Base-by-base conservation (phyloP, 2,329 filamentous ascomycete species). In the Colletotrichum limetticola region DNA sequence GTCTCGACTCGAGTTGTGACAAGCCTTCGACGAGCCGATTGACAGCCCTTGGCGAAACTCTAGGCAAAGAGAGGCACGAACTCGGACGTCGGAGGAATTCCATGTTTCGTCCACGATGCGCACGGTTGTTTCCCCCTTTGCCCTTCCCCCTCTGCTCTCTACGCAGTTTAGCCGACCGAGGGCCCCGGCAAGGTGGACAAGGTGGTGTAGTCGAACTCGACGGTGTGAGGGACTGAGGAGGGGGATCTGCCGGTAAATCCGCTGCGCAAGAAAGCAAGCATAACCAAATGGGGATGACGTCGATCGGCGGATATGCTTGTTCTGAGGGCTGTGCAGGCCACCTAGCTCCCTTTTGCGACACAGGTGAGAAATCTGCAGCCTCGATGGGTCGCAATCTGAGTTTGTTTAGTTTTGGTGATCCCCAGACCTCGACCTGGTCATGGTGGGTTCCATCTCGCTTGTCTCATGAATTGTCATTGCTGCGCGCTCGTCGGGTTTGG, bases 31-130 rank as follows among this genome's bases (percentile, higher is more conserved):
- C 71, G n/a, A 70, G 66, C 32, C 52, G 52, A 46, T 56, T 73
- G 71, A 66, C 71, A 73, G 66, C 35, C 59, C 71, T 73, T 73
- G 71, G 71, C 71, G 53, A 56, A 58, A 52, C 35, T 65, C 66
- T 71, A 26, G 61, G 26, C 55, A 49, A 56, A 49, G 37, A 28
- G 52, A 28, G 52, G 52, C 24, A 42, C 46, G 28, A 61, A 65
- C 30, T 71, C 66, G 66, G 71, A 56, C 26, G 61, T 70, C 55
- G 60, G 46, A 61, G 22, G 55, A 49, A 46, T 61, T 70, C 60
- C 55, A 57, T 55, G 71, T 73, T 73, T 73, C 71, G 67, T 71
- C 56, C 56, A 62, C 28, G 16, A 14, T 14, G 55, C 60, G 71
- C 71, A 73, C 71, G 71, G 71, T 42, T 57, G 66, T 71, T 62